Percentiles rank a stretch among this genome's conserved stretches.
These are phyloP conservation scores for Udeniomyces megalosporus DNA, from an alignment of 768 basidiomycete species.

Conservation along the genomic window DNA sequence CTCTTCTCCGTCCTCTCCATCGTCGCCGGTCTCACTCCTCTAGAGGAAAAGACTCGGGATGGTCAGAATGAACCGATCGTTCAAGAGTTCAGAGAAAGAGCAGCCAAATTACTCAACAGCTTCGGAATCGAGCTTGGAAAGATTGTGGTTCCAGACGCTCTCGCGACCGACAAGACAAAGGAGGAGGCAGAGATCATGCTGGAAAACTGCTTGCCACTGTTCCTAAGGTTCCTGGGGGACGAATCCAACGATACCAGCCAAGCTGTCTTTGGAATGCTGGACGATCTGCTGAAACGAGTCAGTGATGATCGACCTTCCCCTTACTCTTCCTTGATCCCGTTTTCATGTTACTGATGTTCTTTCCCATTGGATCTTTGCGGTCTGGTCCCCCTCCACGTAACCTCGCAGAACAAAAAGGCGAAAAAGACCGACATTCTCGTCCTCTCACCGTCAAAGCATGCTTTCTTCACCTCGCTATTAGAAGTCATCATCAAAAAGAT, in stretches of 20 bases:
- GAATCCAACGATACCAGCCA: constrained; percentile 75
- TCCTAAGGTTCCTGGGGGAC: constrained; percentile 79
- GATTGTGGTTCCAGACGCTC: constrained; percentile 43
- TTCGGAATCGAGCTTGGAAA: constrained; percentile 69
- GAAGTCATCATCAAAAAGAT: constrained; percentile 68
- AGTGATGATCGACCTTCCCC: constrained; percentile 26
- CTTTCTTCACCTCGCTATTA: constrained; percentile 63
- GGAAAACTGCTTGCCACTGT: constrained; percentile 53
- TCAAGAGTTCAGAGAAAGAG: constrained; percentile 71
- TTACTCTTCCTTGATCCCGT: background rate
- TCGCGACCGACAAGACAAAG: constrained; percentile 33
- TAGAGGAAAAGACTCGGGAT: constrained; percentile 56
- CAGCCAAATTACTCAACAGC: constrained; percentile 67
- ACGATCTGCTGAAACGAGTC: constrained; percentile 56
- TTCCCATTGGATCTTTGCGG: no score
- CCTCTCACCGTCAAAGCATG: constrained; percentile 15
- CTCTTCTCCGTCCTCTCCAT: constrained; percentile 77
- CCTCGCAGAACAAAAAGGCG: constrained; percentile 53
- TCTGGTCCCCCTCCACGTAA: no score
- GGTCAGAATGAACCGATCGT: constrained; percentile 68
- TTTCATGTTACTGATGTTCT: background rate
- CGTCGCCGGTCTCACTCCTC: constrained; percentile 58
- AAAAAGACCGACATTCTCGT: constrained; percentile 32
- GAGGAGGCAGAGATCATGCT: constrained; percentile 50
- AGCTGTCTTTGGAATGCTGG: constrained; percentile 66